phyloP scores from a whole-genome alignment of 306 rosid species.

The Delonix regia region DNA sequence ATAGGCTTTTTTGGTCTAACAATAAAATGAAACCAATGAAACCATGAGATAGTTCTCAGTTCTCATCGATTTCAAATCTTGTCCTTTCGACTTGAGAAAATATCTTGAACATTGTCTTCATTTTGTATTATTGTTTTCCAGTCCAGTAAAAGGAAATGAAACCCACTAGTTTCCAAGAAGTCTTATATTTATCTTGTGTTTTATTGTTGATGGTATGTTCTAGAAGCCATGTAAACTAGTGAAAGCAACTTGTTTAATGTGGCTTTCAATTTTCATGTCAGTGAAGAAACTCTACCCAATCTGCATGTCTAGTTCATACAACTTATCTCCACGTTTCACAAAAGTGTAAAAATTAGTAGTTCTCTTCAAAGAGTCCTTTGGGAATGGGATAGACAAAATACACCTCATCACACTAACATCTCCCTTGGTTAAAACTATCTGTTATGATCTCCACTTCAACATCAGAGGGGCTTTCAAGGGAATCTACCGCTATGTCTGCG shows the following conservation, averaged over 20 bases:
- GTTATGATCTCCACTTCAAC: too few relatives aligned
- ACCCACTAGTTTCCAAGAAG: neutral
- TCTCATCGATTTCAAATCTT: neutral
- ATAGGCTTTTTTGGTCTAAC: neutral
- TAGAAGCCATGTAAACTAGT: neutral
- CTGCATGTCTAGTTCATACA: too few relatives aligned
- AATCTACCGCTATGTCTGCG: too few relatives aligned
- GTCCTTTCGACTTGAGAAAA: neutral
- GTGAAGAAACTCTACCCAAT: neutral
- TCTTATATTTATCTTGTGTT: neutral
- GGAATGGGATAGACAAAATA: too few relatives aligned
- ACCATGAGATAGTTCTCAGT: neutral
- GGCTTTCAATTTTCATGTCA: neutral
- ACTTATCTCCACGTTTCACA: too few relatives aligned
- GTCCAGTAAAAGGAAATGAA: neutral
- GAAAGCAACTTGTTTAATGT: neutral
- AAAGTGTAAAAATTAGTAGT: too few relatives aligned
- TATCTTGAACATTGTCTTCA: neutral
- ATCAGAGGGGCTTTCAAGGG: too few relatives aligned
- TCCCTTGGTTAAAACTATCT: too few relatives aligned
- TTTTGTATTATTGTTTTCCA: neutral
- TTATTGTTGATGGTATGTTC: neutral
- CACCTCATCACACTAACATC: too few relatives aligned
- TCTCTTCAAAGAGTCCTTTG: too few relatives aligned
- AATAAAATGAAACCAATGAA: conserved; percentile 8